Evolutionary conservation across 2,329 filamentous ascomycete species (phyloP), one percentile per base, ranked within the genome.

Genomic region (Myriosclerotinia scirpicola): DNA sequence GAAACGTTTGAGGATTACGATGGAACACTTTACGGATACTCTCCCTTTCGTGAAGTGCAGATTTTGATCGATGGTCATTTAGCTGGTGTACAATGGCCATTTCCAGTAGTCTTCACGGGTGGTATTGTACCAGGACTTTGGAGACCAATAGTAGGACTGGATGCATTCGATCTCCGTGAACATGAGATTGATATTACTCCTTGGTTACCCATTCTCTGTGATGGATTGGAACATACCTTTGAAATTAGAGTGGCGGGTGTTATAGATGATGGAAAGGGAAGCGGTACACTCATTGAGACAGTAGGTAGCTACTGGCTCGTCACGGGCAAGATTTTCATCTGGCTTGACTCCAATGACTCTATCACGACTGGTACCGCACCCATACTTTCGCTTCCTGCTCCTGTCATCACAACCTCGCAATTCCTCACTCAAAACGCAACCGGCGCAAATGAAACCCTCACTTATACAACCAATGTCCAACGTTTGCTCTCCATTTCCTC

Each of bases 171-270:
- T 74, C 80, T 96, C 34, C 81, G 85, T 54, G 91, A 95, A 75
- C 87, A 91, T 69, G 90, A 95, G 75, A 91, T 96, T 69, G 92
- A 96, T 73, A 87, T 96, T 58, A 89, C 90, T 1, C 87, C 91
- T 0, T 95, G 89, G 81, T 80, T 95, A 3, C 86, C 89, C 0
- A 67, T 89, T 1, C 81, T 95, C 0, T 88, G 85, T 69, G 87
- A 93, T 72, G 88, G 87, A 0, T 71, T 80, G 2, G 71, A 81
- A 8, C 90, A 94, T 75, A 86, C 79, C 0, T 91, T 94, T 73
- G 83, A 85, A 64, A 87, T 96, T 60, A 80, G 82, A 26, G 83
- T 95, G 5, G 82, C 83, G 0, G 90, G 90, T 0, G 79, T 93
- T 11, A 77, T 86, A 55, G 85, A 91, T 69, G 78, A 76, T 62